Base-by-base conservation (phyloP, 2,329 filamentous ascomycete genomes). In the Fusarium sp. region DNA sequence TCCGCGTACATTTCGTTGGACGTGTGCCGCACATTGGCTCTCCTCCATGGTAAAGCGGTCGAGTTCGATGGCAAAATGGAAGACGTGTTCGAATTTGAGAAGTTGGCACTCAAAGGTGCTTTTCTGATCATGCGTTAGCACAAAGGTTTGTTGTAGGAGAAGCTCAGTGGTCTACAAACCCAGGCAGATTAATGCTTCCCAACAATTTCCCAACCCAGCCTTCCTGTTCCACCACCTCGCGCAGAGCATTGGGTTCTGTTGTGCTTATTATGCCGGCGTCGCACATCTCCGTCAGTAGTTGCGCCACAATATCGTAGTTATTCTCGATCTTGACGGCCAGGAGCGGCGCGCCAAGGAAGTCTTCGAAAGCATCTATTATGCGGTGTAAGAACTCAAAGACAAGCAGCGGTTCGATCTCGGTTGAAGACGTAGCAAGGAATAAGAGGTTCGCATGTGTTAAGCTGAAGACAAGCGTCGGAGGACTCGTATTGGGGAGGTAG, bases 1-100 rank as follows among this genome's bases (percentile, higher is more conserved):
- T 99, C 96, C 60, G 97, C 95, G 78, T 98, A 98, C 72, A 99
- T 86, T 80, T 99, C 96, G 80, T 98, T 99, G 58, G 93, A 97
- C 6, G 95, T 98, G 79, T 99, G 96, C 18, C 94, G 88, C 55
- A 99, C 96, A 75, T 97, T 97, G 41, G 93, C 89, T 65, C 94
- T 87, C 66, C 96, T 89, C 96, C 96, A 99, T 2, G 94, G 94
- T 42, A 98, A 75, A 10, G 88, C 85, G 1, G 87, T 84, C 2
- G 83, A 83, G 71, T 83, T 86, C 18, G 84, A 78, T 20, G 82
- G 71, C 16, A 82, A 65, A 10, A 86, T 75, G 10, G 82, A 80
- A 1, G 84, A 77, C 18, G 79, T 62, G 45, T 73, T 79, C 2
- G 83, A 74, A 56, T 77, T 82, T 20, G 80, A 76, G 50, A 82